Evolutionary conservation across 805 yeast species (phyloP), one percentile per base, ranked within the genome.

Genomic region (Candida piceae): DNA sequence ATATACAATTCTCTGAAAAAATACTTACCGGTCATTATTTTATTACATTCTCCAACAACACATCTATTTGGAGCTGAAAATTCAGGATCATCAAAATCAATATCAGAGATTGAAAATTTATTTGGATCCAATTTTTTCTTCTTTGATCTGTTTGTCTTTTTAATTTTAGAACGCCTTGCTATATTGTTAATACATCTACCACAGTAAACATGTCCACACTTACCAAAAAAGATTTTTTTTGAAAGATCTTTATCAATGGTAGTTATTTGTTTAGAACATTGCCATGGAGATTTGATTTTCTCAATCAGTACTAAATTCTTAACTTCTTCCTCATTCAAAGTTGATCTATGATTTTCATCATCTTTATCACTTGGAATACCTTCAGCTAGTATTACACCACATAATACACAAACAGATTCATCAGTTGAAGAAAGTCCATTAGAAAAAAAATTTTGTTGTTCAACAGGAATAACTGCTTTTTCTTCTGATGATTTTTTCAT

Each of bases 161-260:
- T 54, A 41, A 40, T 39, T 24, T 41, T 35, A 17, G 40, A 43
- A 31, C 41, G 13, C 48, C 72, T 69, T 13, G 71, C 72, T n/a
- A 82, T 76, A 48, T 78, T 72, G 45, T 75, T 75, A 16, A 82
- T 83, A 60, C 96, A 87, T 29, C 90, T 60, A 1, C 96, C 96
- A 58, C 96, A 87, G 55, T 76, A 87, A 1, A 79, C 72, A 62
- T 87, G 96, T 0, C 96, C 96, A 64, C 96, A 87, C 27, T 63
- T 59, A 0, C 84, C 72, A 15, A 71, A 69, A 51, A 80, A 87
- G 2, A 82, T 72, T 41, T 87, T 70, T 49, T 69, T 76, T 0
- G 89, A 80, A 23, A 84, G 61, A 38, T 73, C 80, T 15, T 63
- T 50, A 50, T 84, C 94, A 0, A 65, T 62, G 9, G 64, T 67